These are phyloP conservation scores for Magnusiomyces fungicola DNA, from an alignment of 1,139 yeast genomes.

Conservation along the genomic window DNA sequence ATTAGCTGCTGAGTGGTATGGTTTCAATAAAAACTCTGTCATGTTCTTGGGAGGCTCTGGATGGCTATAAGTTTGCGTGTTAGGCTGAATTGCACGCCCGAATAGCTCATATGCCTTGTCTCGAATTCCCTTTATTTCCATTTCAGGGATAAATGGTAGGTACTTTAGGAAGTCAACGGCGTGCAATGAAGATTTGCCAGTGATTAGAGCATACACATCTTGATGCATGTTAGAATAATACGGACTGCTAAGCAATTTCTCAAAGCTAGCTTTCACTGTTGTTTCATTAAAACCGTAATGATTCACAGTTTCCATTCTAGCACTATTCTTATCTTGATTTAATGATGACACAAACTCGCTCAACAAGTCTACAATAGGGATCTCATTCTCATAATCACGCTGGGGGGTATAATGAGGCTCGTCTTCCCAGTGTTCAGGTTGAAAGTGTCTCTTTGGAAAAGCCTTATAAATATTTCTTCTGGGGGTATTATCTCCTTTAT, in stretches of 20 bases:
- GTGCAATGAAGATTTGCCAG: background rate
- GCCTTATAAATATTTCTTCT: constrained; percentile 11
- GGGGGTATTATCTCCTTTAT: constrained; percentile 13
- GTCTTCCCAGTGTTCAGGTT: constrained; percentile 9
- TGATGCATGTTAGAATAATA: background rate
- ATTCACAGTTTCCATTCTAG: background rate
- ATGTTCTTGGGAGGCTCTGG: background rate
- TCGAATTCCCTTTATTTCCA: background rate
- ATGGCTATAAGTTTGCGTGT: background rate
- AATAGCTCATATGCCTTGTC: background rate
- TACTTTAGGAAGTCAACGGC: background rate
- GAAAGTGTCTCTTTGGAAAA: constrained; percentile 8
- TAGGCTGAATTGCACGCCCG: background rate
- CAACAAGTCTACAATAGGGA: background rate
- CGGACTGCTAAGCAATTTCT: background rate
- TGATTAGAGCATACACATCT: background rate
- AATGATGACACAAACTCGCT: too few relatives aligned
- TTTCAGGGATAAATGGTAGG: background rate
- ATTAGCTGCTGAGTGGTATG: background rate
- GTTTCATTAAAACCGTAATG: too few relatives aligned
- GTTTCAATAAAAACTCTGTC: background rate
- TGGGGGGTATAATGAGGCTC: constrained; percentile 10
- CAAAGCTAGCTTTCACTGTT: background rate
- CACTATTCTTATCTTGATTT: background rate
- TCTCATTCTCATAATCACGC: constrained; percentile 1